A percentile compares a stretch with the other conserved stretches of the same genome.
Conservation (phyloP, 257 asterid genomes). For the Solanum sitiens region DNA sequence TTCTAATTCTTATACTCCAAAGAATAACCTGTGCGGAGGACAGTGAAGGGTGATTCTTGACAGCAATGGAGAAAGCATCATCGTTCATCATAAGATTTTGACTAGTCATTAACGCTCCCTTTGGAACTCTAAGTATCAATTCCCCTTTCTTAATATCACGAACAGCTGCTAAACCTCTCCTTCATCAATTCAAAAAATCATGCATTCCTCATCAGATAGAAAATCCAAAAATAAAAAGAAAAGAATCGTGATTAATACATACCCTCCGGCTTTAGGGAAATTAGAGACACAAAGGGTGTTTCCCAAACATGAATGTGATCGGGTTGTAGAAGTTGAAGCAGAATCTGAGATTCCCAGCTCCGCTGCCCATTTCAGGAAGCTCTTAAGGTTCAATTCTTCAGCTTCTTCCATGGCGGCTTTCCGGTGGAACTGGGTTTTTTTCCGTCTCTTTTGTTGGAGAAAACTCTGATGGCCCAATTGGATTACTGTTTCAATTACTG, state of each 20-base stretch:
- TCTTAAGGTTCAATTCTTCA: slow-evolving; percentile 30
- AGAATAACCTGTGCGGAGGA: slow-evolving; percentile 59
- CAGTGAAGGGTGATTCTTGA: slow-evolving; percentile 32
- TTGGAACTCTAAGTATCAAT: slow-evolving; percentile 70
- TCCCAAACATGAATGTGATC: slow-evolving; percentile 33
- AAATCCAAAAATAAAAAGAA: neutral
- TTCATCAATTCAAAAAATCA: slow-evolving; percentile 9
- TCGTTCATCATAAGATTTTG: slow-evolving; percentile 40
- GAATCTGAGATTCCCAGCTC: slow-evolving; percentile 56
- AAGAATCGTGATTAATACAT: neutral
- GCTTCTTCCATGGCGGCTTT: slow-evolving; percentile 17
- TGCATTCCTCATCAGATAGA: neutral
- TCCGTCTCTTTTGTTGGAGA: neutral
- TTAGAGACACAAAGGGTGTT: slow-evolving; percentile 36
- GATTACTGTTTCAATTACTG: neutral
- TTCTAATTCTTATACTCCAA: neutral
- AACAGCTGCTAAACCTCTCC: slow-evolving; percentile 86
- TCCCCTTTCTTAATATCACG: slow-evolving; percentile 70
- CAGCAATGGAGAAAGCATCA: slow-evolving; percentile 24
- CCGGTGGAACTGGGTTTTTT: neutral
- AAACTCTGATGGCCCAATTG: neutral
- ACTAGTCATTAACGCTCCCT: slow-evolving; percentile 53
- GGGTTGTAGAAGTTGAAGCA: neutral
- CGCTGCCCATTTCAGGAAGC: slow-evolving; percentile 65
- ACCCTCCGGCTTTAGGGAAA: slow-evolving; percentile 96